Evolutionary conservation across 202 grass and related monocot genomes (phyloP).

Genomic region (Eragrostis tef): DNA sequence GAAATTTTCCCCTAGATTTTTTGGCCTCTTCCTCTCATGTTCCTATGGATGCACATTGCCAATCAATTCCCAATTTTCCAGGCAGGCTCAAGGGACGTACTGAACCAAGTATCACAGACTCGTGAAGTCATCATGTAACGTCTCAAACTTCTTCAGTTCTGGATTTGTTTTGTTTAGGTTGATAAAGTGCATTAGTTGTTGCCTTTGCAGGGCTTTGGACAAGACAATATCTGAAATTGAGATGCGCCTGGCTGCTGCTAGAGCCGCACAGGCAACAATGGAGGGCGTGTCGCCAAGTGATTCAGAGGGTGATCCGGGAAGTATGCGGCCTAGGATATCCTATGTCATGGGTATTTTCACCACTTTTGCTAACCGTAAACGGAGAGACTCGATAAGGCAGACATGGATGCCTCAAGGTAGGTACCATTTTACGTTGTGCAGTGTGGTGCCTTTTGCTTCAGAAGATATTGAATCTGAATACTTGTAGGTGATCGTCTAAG

Average conservation of each 20-base stretch:
- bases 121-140: constrained; percentile 60
- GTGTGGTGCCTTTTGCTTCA: neutral
- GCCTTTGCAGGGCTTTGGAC: constrained; percentile 52
- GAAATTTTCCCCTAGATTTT: neutral
- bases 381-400: constrained; percentile 71
- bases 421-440: neutral
- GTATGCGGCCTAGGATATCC: constrained; percentile 45
- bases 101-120: constrained; percentile 52
- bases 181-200: neutral
- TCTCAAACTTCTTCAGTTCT: neutral
- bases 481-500: constrained; percentile 57
- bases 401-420: constrained; percentile 82
- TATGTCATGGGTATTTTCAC: constrained; percentile 79
- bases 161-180: neutral
- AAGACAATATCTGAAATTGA: constrained; percentile 67
- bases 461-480: neutral
- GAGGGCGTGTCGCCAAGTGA: constrained; percentile 55
- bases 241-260: constrained; percentile 63
- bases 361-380: constrained; percentile 59
- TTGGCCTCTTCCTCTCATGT: neutral
- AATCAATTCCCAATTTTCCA: constrained; percentile 19
- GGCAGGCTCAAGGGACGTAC: constrained; percentile 24
- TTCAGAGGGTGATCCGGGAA: constrained; percentile 40
- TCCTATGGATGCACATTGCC: neutral
- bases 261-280: constrained; percentile 48